phyloP scores from a whole-genome alignment of 805 yeast genomes.

The Monosporozyma servazzii region DNA sequence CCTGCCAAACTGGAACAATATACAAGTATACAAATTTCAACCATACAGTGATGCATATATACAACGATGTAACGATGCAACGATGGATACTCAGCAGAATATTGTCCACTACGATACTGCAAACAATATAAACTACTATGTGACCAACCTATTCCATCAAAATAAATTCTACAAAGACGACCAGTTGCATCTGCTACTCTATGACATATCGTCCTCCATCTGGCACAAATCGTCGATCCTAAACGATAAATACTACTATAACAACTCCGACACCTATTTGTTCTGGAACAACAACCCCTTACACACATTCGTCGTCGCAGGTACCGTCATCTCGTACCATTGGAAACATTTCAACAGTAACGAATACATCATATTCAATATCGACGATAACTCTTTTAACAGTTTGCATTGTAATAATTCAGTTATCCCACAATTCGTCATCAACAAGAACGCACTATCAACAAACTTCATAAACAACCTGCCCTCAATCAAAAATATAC shows the following conservation, averaged over 20 bases:
- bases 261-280: slow-evolving; percentile 2
- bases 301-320: slow-evolving; percentile 28
- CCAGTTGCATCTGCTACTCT: neutral
- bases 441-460: neutral
- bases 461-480: neutral
- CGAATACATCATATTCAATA: slow-evolving; percentile 7
- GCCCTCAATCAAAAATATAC: neutral
- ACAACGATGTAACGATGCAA: too few species aligned
- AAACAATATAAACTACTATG: neutral
- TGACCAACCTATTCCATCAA: neutral
- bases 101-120: neutral
- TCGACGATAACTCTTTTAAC: slow-evolving; percentile 2
- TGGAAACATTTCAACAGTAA: slow-evolving; percentile 11
- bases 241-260: neutral
- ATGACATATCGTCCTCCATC: neutral
- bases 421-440: neutral
- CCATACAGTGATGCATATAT: too few species aligned
- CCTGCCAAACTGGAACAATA: too few species aligned
- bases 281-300: slow-evolving; percentile 39
- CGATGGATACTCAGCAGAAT: slow-evolving; percentile 1
- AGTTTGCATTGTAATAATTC: neutral
- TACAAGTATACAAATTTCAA: too few species aligned
- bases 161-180: slow-evolving; percentile 1
- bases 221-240: neutral
- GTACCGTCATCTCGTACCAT: slow-evolving; percentile 28